A percentile compares a stretch with the other conserved stretches of the same genome.
Evolutionary conservation across 2,329 filamentous ascomycete species (phyloP).

Genomic region (Aspergillus candidus): DNA sequence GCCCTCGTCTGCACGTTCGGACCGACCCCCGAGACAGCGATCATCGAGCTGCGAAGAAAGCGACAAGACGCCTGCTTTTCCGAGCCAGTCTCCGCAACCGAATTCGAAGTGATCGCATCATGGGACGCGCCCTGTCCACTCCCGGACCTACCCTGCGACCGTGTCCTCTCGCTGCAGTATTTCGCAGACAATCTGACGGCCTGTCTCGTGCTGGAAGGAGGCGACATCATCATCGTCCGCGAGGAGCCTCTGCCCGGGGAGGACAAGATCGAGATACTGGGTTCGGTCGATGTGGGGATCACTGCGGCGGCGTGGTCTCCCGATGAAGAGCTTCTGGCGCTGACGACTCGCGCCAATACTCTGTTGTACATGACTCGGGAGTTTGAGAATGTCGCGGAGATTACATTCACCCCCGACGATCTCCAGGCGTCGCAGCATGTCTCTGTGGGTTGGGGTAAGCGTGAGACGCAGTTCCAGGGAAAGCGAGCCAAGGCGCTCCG

Average conservation of each 20-base stretch:
- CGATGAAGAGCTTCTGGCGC: constrained; percentile 82
- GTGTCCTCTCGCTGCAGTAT: constrained; percentile 72
- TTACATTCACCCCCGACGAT: constrained; percentile 66
- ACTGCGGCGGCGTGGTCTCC: constrained; percentile 87
- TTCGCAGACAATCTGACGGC: constrained; percentile 72
- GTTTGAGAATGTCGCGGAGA: constrained; percentile 77
- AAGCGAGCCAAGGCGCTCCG: constrained; percentile 78
- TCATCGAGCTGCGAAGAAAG: constrained; percentile 64
- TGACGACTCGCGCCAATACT: constrained; percentile 72
- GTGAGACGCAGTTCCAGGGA: constrained; percentile 95
- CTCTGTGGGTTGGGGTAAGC: constrained; percentile 96
- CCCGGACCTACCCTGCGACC: constrained; percentile 68
- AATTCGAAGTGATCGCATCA: constrained; percentile 58
- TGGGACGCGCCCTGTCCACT: constrained; percentile 84
- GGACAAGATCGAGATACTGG: constrained; percentile 88
- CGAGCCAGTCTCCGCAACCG: constrained; percentile 35
- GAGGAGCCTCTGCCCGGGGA: constrained; percentile 62
- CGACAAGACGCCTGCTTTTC: constrained; percentile 32
- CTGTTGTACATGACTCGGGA: constrained; percentile 87
- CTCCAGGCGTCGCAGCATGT: constrained; percentile 87
- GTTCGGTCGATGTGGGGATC: constrained; percentile 88
- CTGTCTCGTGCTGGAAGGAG: constrained; percentile 79
- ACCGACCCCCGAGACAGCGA: constrained; percentile 61
- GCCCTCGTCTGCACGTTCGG: constrained; percentile 79
- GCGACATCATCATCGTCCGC: constrained; percentile 80